phyloP scores from a whole-genome alignment of 495 filamentous ascomycete species.

The Thermothielavioides terrestris region DNA sequence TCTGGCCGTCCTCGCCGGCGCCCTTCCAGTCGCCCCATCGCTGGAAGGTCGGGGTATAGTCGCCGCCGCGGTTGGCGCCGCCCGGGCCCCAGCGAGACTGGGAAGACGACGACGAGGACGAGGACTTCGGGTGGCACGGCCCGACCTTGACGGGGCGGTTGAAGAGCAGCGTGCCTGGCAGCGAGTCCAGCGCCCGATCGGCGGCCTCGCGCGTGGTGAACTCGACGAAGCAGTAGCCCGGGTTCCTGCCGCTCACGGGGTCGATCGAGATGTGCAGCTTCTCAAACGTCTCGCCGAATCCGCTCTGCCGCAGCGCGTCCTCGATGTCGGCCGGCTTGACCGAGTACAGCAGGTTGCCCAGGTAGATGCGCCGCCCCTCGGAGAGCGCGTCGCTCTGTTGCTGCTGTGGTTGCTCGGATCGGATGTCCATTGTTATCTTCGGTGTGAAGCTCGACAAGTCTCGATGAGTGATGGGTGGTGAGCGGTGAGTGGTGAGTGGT shows the following conservation, averaged over 20 bases:
- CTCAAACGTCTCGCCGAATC: constrained; percentile 35
- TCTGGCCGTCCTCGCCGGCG: background rate
- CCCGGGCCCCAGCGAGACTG: background rate
- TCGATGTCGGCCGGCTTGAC: constrained; percentile 55
- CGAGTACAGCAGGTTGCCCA: constrained; percentile 60
- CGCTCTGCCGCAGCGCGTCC: constrained; percentile 42
- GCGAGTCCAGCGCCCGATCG: constrained; percentile 44
- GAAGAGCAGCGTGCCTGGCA: constrained; percentile 46
- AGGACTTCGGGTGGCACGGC: constrained; percentile 44
- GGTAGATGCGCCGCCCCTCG: constrained; percentile 51
- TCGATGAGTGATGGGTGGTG: background rate
- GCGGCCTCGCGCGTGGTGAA: constrained; percentile 48
- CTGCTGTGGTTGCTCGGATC: constrained; percentile 1
- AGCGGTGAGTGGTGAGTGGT: no score
- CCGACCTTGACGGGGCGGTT: constrained; percentile 53
- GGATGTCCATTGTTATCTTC: background rate
- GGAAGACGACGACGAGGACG: background rate
- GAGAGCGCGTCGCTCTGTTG: constrained; percentile 30
- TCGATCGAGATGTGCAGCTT: constrained; percentile 60
- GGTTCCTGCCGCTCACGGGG: constrained; percentile 58
- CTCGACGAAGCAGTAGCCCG: constrained; percentile 66
- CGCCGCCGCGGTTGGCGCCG: constrained; percentile 3
- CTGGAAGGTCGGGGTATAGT: constrained; percentile 19
- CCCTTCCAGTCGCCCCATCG: constrained; percentile 36
- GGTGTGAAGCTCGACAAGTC: no score